phyloP scores from a whole-genome alignment of 345 rosid species.

The Lumnitzera littorea region DNA sequence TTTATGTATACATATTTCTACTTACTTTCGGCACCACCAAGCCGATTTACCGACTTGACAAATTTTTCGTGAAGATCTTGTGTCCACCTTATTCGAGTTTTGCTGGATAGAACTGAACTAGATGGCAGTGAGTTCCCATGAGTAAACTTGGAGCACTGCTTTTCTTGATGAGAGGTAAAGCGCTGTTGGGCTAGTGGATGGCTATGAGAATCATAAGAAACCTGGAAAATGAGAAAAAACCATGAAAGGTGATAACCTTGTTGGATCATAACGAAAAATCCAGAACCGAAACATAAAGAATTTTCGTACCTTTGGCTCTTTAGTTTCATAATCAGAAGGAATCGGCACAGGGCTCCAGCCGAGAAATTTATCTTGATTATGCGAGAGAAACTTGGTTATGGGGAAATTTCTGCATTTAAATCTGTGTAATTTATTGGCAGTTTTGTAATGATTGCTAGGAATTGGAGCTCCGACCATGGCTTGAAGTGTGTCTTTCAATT shows the following conservation, averaged over 20 bases:
- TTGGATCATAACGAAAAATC: background rate
- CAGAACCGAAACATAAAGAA: background rate
- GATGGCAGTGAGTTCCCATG: slow-evolving; percentile 15
- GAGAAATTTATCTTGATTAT: slow-evolving; percentile 4
- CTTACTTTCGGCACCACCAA: slow-evolving; percentile 86
- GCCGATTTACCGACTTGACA: slow-evolving; percentile 64
- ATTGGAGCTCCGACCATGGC: no score
- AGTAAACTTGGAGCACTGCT: slow-evolving; percentile 22
- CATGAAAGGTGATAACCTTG: background rate
- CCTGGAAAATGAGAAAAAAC: slow-evolving; percentile 14
- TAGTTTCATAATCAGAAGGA: background rate
- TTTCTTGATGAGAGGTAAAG: slow-evolving; percentile 23
- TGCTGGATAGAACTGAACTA: slow-evolving; percentile 22
- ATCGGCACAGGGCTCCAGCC: background rate
- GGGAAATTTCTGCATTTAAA: slow-evolving; percentile 8
- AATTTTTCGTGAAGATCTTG: slow-evolving; percentile 88
- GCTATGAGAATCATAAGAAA: slow-evolving; percentile 13
- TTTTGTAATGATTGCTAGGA: background rate
- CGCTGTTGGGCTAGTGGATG: slow-evolving; percentile 25
- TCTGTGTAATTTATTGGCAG: slow-evolving; percentile 11
- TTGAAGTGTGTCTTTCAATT: slow-evolving; percentile 1
- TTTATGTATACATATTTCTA: background rate
- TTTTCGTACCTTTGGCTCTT: slow-evolving; percentile 1
- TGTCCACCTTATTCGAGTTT: slow-evolving; percentile 81
- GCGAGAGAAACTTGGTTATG: slow-evolving; percentile 9